Conservation (phyloP, 2,329 filamentous ascomycete genomes). For the Ophiocordyceps polyrhachis-furcata region DNA sequence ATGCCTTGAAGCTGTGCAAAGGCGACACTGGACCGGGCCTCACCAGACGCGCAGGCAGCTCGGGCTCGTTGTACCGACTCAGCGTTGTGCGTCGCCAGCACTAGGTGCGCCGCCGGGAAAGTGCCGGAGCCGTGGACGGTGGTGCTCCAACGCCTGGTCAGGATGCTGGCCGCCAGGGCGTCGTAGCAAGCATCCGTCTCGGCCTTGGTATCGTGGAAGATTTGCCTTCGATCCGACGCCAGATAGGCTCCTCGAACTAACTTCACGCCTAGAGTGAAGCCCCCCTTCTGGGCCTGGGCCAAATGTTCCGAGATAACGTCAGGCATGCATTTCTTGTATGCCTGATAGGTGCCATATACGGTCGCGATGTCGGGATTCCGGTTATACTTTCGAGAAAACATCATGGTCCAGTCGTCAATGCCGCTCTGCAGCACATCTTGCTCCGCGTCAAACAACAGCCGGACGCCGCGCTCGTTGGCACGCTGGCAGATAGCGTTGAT, state of each 20-base stretch:
- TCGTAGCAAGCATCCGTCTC: constrained; percentile 60
- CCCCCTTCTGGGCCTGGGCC: constrained; percentile 32
- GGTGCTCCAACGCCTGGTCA: constrained; percentile 31
- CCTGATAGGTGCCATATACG: constrained; percentile 67
- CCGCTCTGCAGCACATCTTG: constrained; percentile 61
- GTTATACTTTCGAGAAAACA: constrained; percentile 65
- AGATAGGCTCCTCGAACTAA: constrained; percentile 61
- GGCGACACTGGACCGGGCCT: constrained; percentile 19
- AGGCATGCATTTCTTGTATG: constrained; percentile 50
- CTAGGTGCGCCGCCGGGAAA: constrained; percentile 42
- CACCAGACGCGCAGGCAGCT: constrained; percentile 26
- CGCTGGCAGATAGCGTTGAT: constrained; percentile 60
- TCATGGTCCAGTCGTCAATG: constrained; percentile 63
- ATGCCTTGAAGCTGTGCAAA: constrained; percentile 74
- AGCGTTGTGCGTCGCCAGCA: constrained; percentile 72
- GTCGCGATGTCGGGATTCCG: constrained; percentile 41
- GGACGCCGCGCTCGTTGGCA: constrained; percentile 48
- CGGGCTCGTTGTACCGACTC: constrained; percentile 44
- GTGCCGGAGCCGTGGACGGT: constrained; percentile 16
- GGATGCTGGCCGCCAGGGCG: constrained; percentile 44
- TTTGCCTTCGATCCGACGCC: constrained; percentile 45
- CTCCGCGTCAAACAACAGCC: constrained; percentile 72
- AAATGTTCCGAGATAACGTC: constrained; percentile 40
- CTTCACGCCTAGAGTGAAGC: constrained; percentile 54
- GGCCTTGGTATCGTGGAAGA: constrained; percentile 54